Base-by-base conservation (phyloP, 192 early-diverging fungal species). In the Entophlyctis luteolus region DNA sequence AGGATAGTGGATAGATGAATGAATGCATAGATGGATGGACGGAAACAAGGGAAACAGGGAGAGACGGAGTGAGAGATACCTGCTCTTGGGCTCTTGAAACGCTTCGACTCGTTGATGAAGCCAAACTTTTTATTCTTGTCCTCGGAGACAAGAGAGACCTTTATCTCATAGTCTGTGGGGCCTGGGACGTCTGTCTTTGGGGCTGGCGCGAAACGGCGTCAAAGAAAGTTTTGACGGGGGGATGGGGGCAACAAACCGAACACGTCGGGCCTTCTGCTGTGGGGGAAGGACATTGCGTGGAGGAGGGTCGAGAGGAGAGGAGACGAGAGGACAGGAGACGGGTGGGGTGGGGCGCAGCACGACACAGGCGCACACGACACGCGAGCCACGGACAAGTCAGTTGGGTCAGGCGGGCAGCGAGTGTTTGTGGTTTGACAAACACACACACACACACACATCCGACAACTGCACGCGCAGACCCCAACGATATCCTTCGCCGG, bases 111-210 rank as follows among this genome's bases (percentile, higher is more conserved):
- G 10, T 33, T 10, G 32, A 65, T 50, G 35, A 65, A 65, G 32
- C 62, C 62, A 22, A 34, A 65, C 31, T 65, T 48, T 28, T 65
- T 65, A 18, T 27, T 50, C 28, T 33, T 52, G 33, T 65, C 62
- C 22, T 65, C 62, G 6, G 62, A 48, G 3, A 65, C 62, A 31
- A 65, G 62, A 36, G 25, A 34, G 14, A 53, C 25, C 22, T 65
- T 65, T 8, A 65, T 32, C 35, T 65, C 62, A 34, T 65, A 65
- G 31, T 48, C 62, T 10, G 47, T 65, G 10, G 62, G 62, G 48
- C 62, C 62, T 6, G 62, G 62, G n/a, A 49, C 53, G 6, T 65
- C 48, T 10, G 6, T 28, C 8, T 23, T 18, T 1, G 59, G 59
- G 23, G 46, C 59, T 62, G 38, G 42, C 42, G 10, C 42, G 42